Evolutionary conservation across 805 yeast species (phyloP), one percentile per base, ranked within the genome.

Genomic region (Schwanniomyces pseudopolymorphus): DNA sequence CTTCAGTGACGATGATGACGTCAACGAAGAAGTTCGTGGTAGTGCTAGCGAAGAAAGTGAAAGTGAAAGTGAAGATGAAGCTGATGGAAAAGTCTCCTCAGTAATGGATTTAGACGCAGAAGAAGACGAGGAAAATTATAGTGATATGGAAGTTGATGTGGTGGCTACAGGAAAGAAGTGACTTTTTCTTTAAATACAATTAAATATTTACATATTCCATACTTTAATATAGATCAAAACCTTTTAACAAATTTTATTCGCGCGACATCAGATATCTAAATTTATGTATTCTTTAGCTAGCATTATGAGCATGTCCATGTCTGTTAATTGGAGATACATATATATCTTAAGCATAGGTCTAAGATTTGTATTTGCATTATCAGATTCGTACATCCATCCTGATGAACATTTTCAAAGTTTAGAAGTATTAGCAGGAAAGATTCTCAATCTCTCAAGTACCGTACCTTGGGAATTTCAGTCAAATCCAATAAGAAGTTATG

Each of bases 401-500:
- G 99, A 94, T 72, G 99, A 94, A 68, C 97, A 91, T 63, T 88
- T 89, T 62, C 99, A 95, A 63, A 80, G 84, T n/a, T 78, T 95
- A 40, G 95, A 90, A 61, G 85, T 86, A 0, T 58, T 92, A 20
- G 74, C 83, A 10, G 61, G 65, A 56, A 61, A 64, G 57, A 54
- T 78, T 21, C 71, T 82, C 61, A 76, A 70, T 61, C 47, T 64
- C 72, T 22, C 72, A 66, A 61, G 67, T 7, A 69, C 73, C 11
- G 56, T 76, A 0, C 91, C 97, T 0, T 92, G 99, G 99, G 99
- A 92, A 61, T 94, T 88, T 65, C 35, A 16, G 7, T 56, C 66
- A 4, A 44, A 66, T 1, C 89, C 90, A 1, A 83, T 90, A 2
- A 72, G 98, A 47, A 86, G 96, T 47, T 75, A 78, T 48, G 82